Conservation (phyloP, 2,329 filamentous ascomycete species). For the Chalaropsis ovoidea region DNA sequence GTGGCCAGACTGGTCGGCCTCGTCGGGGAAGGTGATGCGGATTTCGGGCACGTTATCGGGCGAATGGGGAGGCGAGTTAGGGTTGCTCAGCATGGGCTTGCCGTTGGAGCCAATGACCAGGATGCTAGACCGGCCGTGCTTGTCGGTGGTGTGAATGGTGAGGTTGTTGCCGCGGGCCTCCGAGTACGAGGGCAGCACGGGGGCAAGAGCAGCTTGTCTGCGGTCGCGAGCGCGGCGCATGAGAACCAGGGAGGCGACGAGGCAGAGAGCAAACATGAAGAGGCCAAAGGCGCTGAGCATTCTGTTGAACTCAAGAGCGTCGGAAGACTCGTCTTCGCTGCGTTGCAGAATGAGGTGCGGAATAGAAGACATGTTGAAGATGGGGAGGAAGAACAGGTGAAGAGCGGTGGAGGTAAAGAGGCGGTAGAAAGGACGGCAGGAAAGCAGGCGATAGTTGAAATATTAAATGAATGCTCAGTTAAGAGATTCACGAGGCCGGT, state of each 20-base stretch:
- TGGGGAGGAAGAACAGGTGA: not conserved
- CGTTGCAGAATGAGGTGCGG: slow-evolving; percentile 23
- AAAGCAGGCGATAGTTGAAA: slow-evolving; percentile 7
- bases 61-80: slow-evolving; percentile 62
- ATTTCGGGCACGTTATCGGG: slow-evolving; percentile 88
- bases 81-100: slow-evolving; percentile 62
- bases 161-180: slow-evolving; percentile 40
- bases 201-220: slow-evolving; percentile 36
- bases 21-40: slow-evolving; percentile 94
- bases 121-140: slow-evolving; percentile 53
- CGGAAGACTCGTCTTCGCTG: slow-evolving; percentile 37
- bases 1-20: slow-evolving; percentile 77
- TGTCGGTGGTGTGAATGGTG: slow-evolving; percentile 47
- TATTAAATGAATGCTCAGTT: slow-evolving; percentile 25
- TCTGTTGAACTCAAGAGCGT: slow-evolving; percentile 58
- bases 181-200: slow-evolving; percentile 41
- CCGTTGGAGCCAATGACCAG: slow-evolving; percentile 72
- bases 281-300: slow-evolving; percentile 71
- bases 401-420: not conserved
- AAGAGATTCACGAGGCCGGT: slow-evolving; percentile 22
- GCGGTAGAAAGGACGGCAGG: not conserved
- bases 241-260: slow-evolving; percentile 59
- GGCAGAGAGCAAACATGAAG: slow-evolving; percentile 58
- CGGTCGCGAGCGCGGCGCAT: slow-evolving; percentile 54
- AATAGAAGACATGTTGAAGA: slow-evolving; percentile 25